These are phyloP conservation scores for Pelargonium myrrhifolium DNA, from an alignment of 441 rosid genomes.

Conservation along the genomic window DNA sequence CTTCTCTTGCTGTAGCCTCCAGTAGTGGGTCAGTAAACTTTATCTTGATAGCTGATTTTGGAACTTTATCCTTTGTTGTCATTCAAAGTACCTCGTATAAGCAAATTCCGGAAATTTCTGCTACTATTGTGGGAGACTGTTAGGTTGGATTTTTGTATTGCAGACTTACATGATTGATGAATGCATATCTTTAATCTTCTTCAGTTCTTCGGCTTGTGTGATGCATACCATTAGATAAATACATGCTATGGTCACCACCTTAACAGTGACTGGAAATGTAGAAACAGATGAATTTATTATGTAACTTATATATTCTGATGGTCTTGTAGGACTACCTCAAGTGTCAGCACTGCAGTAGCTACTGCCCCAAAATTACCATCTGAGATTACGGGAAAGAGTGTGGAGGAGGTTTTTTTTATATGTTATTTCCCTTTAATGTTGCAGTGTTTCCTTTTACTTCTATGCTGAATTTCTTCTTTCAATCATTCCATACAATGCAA, in stretches of 20 bases:
- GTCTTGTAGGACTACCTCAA: constrained; percentile 45
- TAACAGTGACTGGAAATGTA: neutral
- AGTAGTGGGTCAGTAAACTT: constrained; percentile 58
- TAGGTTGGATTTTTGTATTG: neutral
- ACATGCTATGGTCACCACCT: neutral
- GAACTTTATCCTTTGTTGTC: neutral
- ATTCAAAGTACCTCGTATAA: neutral
- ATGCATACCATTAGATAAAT: neutral
- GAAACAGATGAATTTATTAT: neutral
- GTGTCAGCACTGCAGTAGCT: constrained; percentile 39
- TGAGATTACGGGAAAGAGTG: constrained; percentile 81
- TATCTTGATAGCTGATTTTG: neutral
- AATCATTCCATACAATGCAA: too few relatives aligned
- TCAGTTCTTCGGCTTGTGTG: neutral
- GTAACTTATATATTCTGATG: constrained; percentile 17
- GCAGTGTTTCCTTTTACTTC: neutral
- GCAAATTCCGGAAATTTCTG: constrained; percentile 8
- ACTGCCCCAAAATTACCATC: constrained; percentile 70
- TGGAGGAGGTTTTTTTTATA: constrained; percentile 65
- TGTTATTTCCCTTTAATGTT: constrained; percentile 1
- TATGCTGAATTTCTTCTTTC: too few relatives aligned
- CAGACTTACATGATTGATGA: neutral
- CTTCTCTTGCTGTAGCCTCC: constrained; percentile 51
- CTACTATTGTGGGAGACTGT: neutral
- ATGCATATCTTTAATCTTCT: neutral